These are phyloP conservation scores for Tetrapisispora pingtungensis DNA, from an alignment of 805 yeast genomes.

Conservation along the genomic window DNA sequence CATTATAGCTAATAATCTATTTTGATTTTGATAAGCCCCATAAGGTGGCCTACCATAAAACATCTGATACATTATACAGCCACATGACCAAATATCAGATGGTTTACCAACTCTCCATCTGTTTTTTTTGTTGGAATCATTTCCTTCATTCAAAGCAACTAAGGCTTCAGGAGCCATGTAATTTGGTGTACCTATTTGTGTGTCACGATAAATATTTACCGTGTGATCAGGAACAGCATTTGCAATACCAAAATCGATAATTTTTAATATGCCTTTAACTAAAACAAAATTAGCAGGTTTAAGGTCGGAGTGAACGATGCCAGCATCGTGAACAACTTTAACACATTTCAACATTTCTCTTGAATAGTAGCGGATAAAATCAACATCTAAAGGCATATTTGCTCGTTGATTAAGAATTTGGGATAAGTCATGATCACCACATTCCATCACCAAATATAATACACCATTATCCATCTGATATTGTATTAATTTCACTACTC, in stretches of 20 bases:
- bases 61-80: conserved; percentile 93
- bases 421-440: conserved; percentile 87
- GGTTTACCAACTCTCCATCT: conserved; percentile 82
- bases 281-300: conserved; percentile 65
- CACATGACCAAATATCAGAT: conserved; percentile 96
- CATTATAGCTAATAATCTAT: conserved; percentile 73
- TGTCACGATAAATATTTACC: conserved; percentile 76
- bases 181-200: conserved; percentile 91
- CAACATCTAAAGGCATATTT: conserved; percentile 46
- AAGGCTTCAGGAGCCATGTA: conserved; percentile 98
- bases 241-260: conserved; percentile 95
- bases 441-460: conserved; percentile 77
- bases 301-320: conserved; percentile 75
- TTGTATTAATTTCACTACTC: conserved; percentile 75
- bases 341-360: conserved; percentile 75
- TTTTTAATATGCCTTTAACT: conserved; percentile 74
- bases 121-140: conserved; percentile 31
- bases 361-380: conserved; percentile 72
- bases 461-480: conserved; percentile 56
- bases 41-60: conserved; percentile 89
- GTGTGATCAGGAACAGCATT: conserved; percentile 90
- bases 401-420: conserved; percentile 57
- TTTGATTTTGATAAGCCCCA: conserved; percentile 65
- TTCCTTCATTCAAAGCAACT: conserved; percentile 40
- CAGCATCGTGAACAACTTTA: conserved; percentile 75